These are phyloP conservation scores for Polyporus tsugae DNA, from an alignment of 1,284 basidiomycete genomes.

Conservation along the genomic window DNA sequence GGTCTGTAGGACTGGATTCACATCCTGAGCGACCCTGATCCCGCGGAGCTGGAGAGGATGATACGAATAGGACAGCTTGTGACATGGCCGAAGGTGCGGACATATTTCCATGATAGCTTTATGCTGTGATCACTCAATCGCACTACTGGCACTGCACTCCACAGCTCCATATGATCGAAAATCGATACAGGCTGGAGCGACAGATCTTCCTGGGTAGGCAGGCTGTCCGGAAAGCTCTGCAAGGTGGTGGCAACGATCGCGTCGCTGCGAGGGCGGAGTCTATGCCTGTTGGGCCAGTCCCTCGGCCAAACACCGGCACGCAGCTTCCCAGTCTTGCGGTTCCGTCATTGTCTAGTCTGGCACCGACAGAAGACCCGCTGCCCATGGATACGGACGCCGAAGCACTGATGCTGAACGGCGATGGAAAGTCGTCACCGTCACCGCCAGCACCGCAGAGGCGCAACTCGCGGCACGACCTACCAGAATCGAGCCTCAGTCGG, in stretches of 20 bases:
- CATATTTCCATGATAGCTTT: neutral
- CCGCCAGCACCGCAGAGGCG: conserved; percentile 11
- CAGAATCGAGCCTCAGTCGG: conserved; percentile 26
- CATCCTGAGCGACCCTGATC: conserved; percentile 86
- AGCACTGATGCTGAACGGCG: conserved; percentile 48
- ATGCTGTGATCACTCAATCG: neutral
- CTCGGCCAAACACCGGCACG: conserved; percentile 36
- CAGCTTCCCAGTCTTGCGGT: conserved; percentile 29
- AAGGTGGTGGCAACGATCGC: conserved; percentile 40
- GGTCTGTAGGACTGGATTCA: conserved; percentile 78
- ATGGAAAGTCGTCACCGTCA: conserved; percentile 15
- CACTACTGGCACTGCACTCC: neutral
- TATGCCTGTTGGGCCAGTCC: conserved; percentile 36
- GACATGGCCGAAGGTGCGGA: conserved; percentile 90
- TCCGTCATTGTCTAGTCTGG: conserved; percentile 37
- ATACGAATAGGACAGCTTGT: conserved; percentile 87
- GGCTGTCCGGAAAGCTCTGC: conserved; percentile 65
- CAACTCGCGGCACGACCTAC: conserved; percentile 10
- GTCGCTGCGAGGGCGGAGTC: conserved; percentile 30
- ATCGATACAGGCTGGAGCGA: conserved; percentile 81
- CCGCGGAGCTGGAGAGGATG: conserved; percentile 84
- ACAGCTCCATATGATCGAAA: conserved; percentile 91
- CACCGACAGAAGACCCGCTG: conserved; percentile 56
- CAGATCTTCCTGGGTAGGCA: conserved; percentile 86
- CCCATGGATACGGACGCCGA: conserved; percentile 66